These are phyloP conservation scores for Aspergillus proliferans DNA, from an alignment of 2,329 filamentous ascomycete species.

Conservation along the genomic window DNA sequence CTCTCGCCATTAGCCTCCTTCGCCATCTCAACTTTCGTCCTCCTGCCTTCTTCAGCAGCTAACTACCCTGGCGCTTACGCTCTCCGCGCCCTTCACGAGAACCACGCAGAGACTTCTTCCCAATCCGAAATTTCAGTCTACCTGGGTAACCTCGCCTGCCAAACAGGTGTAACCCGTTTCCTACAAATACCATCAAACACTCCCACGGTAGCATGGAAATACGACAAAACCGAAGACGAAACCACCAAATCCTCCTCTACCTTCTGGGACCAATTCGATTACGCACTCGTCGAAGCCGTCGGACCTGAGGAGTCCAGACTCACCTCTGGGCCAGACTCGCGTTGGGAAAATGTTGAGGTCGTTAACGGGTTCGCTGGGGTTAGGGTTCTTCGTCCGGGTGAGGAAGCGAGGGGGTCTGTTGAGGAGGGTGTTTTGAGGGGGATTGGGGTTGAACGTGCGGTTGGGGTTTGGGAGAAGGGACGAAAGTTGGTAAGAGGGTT, in stretches of 20 bases:
- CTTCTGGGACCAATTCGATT: constrained; percentile 57
- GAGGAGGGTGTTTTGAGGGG: constrained; percentile 32
- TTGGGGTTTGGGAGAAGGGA: constrained; percentile 20
- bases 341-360: constrained; percentile 48
- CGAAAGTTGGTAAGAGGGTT: constrained; percentile 20
- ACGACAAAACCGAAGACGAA: constrained; percentile 56
- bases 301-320: constrained; percentile 16
- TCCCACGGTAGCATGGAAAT: constrained; percentile 42
- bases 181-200: constrained; percentile 35
- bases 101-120: constrained; percentile 11
- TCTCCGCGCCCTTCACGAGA: constrained; percentile 43
- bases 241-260: constrained; percentile 39
- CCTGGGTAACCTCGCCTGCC: constrained; percentile 56
- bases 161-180: constrained; percentile 59
- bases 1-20: constrained; percentile 57
- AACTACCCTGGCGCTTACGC: constrained; percentile 93
- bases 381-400: constrained; percentile 41
- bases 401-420: constrained; percentile 15
- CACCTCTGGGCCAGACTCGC: constrained; percentile 37
- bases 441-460: constrained; percentile 27
- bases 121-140: constrained; percentile 39
- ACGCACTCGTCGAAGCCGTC: constrained; percentile 47
- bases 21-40: constrained; percentile 57
- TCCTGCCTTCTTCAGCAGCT: constrained; percentile 74
- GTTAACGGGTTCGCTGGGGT: constrained; percentile 49